Evolutionary conservation across 495 filamentous ascomycete genomes (phyloP), one percentile per base, ranked within the genome.

Genomic region (Talaromyces stipitatus): DNA sequence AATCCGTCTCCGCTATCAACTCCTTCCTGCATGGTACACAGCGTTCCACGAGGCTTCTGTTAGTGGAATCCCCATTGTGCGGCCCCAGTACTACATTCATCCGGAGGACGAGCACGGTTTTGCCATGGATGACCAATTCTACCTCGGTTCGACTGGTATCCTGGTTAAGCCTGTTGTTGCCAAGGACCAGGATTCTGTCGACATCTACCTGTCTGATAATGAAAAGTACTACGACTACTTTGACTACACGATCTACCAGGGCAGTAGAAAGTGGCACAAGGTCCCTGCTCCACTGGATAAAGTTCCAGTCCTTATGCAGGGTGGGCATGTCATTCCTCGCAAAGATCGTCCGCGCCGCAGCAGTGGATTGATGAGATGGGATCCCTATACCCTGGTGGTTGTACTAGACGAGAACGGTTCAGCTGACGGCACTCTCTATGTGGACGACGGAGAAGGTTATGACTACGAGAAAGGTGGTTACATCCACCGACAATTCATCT

Each of bases 211-310:
- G 48, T 85, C 92, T 4, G 90, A 96, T 59, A 81, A 85, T 59
- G 86, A 90, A 65, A 80, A 85, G 55, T 98, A 98, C 76, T 97
- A 90, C 65, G 88, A 97, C 68, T 97, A 98, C 72, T 94, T 92
- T 66, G 87, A 87, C 61, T 96, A 87, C 71, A 83, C 85, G 20
- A 72, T 82, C 41, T 84, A 94, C 67, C 72, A 83, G 16, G 88
- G 87, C 0, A 67, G 79, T 9, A 86, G 91, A 56, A 84, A 86
- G 66, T 75, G 65, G 48, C 74, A 88, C 57, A 87, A 79, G 0
- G 71, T 96, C 22, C 73, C 80, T 0, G 89, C 94, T 1, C 89
- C 92, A 1, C 74, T 97, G 12, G 87, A 95, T 22, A 88, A 85
- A 65, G 85, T 95, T 12, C 92, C 94, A 0, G 63, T 98, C 14